Conservation (phyloP, 371 early-diverging fungal species). For the Mortierella sp. region DNA sequence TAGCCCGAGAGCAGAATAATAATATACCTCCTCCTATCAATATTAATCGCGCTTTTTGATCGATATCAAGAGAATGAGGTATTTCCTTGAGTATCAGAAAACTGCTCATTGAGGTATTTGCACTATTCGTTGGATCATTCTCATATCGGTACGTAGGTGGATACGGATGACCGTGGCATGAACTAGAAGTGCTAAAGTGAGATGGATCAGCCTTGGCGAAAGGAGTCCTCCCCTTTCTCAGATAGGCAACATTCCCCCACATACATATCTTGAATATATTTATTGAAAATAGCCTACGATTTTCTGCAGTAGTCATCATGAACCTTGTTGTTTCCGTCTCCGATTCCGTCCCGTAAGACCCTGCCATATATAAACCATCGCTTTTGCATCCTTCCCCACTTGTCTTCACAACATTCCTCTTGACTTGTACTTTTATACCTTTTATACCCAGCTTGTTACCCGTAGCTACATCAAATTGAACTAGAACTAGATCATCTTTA, state of each 20-base stretch:
- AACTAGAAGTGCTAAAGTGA: too few species aligned
- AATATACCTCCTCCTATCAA: neutral
- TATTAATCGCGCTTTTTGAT: constrained; percentile 1
- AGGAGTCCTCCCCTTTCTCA: neutral
- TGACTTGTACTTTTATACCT: constrained; percentile 1
- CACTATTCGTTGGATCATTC: neutral
- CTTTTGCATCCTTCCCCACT: neutral
- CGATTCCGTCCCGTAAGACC: constrained; percentile 11
- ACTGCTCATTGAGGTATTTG: neutral
- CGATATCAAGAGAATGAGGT: neutral
- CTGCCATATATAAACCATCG: constrained; percentile 19
- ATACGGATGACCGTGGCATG: neutral
- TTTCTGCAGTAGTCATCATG: constrained; percentile 5
- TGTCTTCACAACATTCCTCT: neutral
- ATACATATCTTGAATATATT: neutral
- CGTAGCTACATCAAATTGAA: neutral
- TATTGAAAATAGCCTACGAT: constrained; percentile 2
- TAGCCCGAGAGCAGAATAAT: neutral
- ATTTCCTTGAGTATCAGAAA: too few species aligned
- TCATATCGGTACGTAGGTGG: neutral
- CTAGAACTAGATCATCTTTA: neutral
- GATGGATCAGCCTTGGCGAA: too few species aligned
- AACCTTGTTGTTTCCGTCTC: constrained; percentile 15
- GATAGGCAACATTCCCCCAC: neutral
- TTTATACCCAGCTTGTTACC: neutral